Conservation (phyloP, 768 basidiomycete species). For the Naganishia randhawae region DNA sequence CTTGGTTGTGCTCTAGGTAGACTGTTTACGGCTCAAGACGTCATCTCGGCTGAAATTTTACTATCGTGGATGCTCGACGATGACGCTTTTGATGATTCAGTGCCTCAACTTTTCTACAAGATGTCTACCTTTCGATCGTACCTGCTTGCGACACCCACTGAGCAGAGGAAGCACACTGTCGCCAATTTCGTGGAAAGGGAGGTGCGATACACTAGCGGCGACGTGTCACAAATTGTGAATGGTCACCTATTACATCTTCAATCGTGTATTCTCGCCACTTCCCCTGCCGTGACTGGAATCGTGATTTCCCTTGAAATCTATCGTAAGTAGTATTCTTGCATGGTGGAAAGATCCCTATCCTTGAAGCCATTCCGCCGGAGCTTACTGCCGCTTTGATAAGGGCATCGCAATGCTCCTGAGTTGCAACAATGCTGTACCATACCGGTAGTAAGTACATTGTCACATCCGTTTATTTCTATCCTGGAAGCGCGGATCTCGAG, state of each 20-base stretch:
- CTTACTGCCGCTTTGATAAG: too few species aligned
- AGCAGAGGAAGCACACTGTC: too few species aligned
- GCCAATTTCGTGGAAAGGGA: background rate
- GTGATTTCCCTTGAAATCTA: background rate
- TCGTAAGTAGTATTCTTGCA: background rate
- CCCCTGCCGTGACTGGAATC: background rate
- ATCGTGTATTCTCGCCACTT: background rate
- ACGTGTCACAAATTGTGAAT: background rate
- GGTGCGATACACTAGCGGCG: background rate
- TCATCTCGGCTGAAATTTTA: background rate
- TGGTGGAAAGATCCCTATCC: background rate
- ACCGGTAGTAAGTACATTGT: background rate
- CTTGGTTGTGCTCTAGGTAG: background rate
- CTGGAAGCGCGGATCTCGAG: too few species aligned
- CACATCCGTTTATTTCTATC: too few species aligned
- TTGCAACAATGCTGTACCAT: background rate
- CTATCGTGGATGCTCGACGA: background rate
- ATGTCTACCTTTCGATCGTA: too few species aligned
- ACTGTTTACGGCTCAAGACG: background rate
- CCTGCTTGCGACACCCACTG: too few species aligned
- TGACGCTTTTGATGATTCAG: background rate
- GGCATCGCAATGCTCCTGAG: too few species aligned
- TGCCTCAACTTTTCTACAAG: background rate
- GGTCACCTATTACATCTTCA: background rate
- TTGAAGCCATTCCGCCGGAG: too few species aligned